phyloP scores from a whole-genome alignment of 2,329 filamentous ascomycete species.

The Tolypocladium guangdongense region DNA sequence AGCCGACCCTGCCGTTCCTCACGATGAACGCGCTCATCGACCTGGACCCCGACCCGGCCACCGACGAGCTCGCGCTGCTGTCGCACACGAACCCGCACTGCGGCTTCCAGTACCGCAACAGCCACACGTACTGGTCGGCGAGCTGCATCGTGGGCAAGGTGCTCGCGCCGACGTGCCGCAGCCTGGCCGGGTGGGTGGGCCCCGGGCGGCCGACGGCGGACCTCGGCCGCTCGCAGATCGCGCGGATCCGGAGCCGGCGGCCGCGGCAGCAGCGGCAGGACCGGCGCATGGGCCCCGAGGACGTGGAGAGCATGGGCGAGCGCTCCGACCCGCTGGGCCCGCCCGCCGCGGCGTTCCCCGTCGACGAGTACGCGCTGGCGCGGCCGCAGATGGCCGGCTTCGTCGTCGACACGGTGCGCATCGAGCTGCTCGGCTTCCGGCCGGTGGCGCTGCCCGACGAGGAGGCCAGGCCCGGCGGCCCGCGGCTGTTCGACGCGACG shows the following conservation, averaged over 20 bases:
- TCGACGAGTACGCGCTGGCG: conserved; percentile 56
- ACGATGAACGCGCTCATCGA: conserved; percentile 72
- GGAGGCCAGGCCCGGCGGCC: conserved; percentile 16
- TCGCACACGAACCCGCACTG: conserved; percentile 58
- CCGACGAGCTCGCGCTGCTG: conserved; percentile 53
- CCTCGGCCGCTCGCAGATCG: conserved; percentile 58
- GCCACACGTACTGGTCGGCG: conserved; percentile 68
- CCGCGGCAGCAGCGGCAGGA: conserved; percentile 32
- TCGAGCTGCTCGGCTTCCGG: conserved; percentile 55
- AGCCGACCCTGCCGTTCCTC: conserved; percentile 58
- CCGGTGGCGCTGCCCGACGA: conserved; percentile 21
- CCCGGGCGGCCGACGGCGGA: conserved; percentile 59
- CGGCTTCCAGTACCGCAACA: conserved; percentile 65
- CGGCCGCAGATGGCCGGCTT: conserved; percentile 45
- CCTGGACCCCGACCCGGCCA: conserved; percentile 57
- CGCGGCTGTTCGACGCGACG: conserved; percentile 46
- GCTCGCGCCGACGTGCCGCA: conserved; percentile 58
- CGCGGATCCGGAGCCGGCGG: conserved; percentile 51
- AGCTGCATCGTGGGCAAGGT: conserved; percentile 66
- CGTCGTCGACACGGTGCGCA: conserved; percentile 53
- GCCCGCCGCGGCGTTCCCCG: conserved; percentile 48
- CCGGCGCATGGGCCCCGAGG: conserved; percentile 38
- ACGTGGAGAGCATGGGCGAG: conserved; percentile 55
- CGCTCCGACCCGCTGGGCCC: conserved; percentile 61
- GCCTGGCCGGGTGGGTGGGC: conserved; percentile 64